A percentile compares a stretch with the other conserved stretches of the same genome.
phyloP scores from a whole-genome alignment of 1,139 yeast species.

The Protomyces macrosporus region DNA sequence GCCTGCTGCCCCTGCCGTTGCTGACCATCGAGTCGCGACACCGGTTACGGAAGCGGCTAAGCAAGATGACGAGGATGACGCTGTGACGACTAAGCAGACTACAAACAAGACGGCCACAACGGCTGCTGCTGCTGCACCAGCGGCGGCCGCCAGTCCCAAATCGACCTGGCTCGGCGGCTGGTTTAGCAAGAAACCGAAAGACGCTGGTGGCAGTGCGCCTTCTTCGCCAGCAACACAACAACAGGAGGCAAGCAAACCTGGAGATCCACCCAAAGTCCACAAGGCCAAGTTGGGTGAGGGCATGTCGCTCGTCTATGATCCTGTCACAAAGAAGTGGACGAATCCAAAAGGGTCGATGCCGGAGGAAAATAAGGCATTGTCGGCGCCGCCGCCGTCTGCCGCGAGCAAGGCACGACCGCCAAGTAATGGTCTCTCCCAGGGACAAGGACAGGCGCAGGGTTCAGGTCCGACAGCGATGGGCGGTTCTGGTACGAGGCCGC shows the following conservation, averaged over 20 bases:
- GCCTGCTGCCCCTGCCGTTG: background rate
- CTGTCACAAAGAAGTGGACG: conserved; percentile 80
- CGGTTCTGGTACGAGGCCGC: background rate
- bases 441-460: too few species aligned
- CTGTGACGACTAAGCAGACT: background rate
- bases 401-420: conserved; percentile 39
- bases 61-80: conserved; percentile 1
- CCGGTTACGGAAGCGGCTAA: background rate
- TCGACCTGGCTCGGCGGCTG: conserved; percentile 40
- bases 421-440: conserved; percentile 25
- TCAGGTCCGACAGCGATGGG: background rate
- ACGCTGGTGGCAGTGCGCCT: background rate
- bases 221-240: conserved; percentile 33
- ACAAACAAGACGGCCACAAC: conserved; percentile 5
- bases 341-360: conserved; percentile 47
- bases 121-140: background rate
- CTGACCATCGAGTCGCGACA: background rate
- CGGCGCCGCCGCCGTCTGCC: conserved; percentile 75
- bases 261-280: conserved; percentile 66
- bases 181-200: conserved; percentile 44
- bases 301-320: conserved; percentile 71
- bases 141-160: conserved; percentile 15
- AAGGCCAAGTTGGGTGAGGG: conserved; percentile 84
- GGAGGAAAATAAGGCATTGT: conserved; percentile 52
- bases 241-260: conserved; percentile 48